A percentile compares a stretch with the other conserved stretches of the same genome.
These are phyloP conservation scores for Populus simonii DNA, from an alignment of 345 rosid genomes.

Conservation along the genomic window DNA sequence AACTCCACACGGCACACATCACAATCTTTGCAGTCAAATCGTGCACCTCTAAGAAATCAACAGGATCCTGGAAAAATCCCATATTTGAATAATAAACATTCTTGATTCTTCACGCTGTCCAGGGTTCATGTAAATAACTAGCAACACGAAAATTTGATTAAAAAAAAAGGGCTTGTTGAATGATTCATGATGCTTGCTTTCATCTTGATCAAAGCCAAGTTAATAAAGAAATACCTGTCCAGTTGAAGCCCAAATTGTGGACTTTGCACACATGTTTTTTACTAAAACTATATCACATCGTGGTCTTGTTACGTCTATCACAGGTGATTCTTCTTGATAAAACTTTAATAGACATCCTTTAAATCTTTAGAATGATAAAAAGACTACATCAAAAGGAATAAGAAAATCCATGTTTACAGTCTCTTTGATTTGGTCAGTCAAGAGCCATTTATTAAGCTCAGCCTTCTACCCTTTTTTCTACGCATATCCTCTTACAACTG, in stretches of 20 bases:
- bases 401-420: not conserved
- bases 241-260: not conserved
- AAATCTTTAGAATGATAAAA: not conserved
- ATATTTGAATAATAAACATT: not conserved
- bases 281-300: too few relatives aligned
- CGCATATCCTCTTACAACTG: not conserved
- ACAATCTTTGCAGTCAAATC: not conserved
- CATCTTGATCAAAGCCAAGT: not conserved
- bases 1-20: not conserved
- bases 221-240: not conserved
- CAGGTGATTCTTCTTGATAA: not conserved
- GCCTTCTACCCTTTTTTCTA: not conserved
- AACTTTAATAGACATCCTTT: not conserved
- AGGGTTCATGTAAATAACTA: not conserved
- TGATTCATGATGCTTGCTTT: not conserved
- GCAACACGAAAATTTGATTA: not conserved
- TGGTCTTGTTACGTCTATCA: not conserved
- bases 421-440: not conserved
- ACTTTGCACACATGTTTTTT: not conserved
- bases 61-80: not conserved
- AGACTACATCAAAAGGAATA: not conserved
- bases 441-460: not conserved
- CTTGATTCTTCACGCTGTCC: not conserved
- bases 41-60: slow-evolving; percentile 2
- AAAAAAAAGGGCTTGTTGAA: not conserved